phyloP scores from a whole-genome alignment of 176 grass and related monocot species.

The Olyra latifolia region DNA sequence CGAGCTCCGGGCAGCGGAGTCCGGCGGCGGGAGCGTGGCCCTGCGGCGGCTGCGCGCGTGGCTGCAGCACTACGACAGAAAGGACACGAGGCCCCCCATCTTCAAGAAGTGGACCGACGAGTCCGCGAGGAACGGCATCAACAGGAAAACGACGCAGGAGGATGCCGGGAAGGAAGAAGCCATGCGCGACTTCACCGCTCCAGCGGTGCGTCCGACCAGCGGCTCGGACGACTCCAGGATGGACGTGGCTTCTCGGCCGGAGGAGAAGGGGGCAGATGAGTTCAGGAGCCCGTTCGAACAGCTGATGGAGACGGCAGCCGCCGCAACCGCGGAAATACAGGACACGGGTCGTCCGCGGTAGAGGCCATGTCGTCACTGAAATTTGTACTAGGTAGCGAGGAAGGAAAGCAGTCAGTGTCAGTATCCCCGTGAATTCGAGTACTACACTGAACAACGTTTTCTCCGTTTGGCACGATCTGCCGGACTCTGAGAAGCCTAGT shows the following conservation, averaged over 20 bases:
- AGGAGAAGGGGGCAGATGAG: not conserved
- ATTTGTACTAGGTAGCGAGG: not conserved
- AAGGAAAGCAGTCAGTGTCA: not conserved
- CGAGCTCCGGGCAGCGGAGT: slow-evolving; percentile 26
- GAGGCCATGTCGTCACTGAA: not conserved
- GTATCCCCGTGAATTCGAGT: no score
- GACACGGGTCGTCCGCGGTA: not conserved
- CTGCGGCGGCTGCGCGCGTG: slow-evolving; percentile 34
- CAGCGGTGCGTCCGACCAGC: not conserved
- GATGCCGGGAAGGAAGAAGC: not conserved
- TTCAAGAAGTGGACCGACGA: slow-evolving; percentile 33
- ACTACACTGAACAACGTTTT: no score
- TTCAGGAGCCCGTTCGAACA: slow-evolving; percentile 10
- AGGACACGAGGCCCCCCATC: slow-evolving; percentile 23
- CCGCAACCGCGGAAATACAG: not conserved
- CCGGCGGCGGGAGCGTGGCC: not conserved
- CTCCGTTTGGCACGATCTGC: no score
- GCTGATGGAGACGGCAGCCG: not conserved
- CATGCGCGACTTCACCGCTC: not conserved
- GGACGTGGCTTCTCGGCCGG: no score
- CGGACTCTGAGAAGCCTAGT: no score
- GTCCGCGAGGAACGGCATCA: not conserved
- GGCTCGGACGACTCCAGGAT: not conserved
- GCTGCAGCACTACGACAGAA: slow-evolving; percentile 43
- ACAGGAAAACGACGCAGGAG: not conserved